A percentile compares a stretch with the other conserved stretches of the same genome.
These are phyloP conservation scores for Colletotrichum echinochloae DNA, from an alignment of 2,329 filamentous ascomycete species.

Conservation along the genomic window DNA sequence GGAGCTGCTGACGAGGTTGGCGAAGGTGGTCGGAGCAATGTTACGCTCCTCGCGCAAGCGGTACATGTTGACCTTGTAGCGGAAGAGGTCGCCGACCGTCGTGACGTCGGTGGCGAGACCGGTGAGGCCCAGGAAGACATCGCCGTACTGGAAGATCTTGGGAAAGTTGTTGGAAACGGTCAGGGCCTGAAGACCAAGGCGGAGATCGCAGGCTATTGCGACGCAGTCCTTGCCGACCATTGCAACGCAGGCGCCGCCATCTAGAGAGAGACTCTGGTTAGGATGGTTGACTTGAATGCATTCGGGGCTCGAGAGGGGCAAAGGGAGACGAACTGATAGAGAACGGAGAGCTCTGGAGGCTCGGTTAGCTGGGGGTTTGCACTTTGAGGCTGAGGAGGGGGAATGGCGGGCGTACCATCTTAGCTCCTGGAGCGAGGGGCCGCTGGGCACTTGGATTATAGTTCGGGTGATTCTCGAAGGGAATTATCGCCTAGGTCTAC, in stretches of 20 bases:
- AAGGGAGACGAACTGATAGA: constrained; percentile 81
- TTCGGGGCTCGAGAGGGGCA: constrained; percentile 27
- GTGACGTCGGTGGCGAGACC: constrained; percentile 95
- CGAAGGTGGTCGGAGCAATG: constrained; percentile 94
- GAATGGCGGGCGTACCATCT: constrained; percentile 41
- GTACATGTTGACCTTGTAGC: constrained; percentile 99
- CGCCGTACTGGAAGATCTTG: constrained; percentile 98
- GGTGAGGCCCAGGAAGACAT: constrained; percentile 94
- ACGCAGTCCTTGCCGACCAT: constrained; percentile 99
- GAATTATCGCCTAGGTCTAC: neutral
- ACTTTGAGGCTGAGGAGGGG: constrained; percentile 34
- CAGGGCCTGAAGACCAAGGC: constrained; percentile 93
- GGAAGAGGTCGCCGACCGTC: constrained; percentile 96
- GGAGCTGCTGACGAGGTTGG: constrained; percentile 90
- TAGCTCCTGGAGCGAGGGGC: constrained; percentile 42
- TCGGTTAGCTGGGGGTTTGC: constrained; percentile 51
- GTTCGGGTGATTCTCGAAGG: constrained; percentile 4
- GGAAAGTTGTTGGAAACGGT: constrained; percentile 99
- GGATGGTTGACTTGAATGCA: constrained; percentile 36
- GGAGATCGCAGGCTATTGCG: constrained; percentile 98
- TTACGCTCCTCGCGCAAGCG: constrained; percentile 96
- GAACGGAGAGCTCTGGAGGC: constrained; percentile 84
- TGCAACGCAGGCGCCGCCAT: constrained; percentile 94
- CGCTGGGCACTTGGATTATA: constrained; percentile 12
- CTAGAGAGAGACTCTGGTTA: constrained; percentile 51